A percentile compares a stretch with the other conserved stretches of the same genome.
Conservation (phyloP, 345 rosid genomes). For the Crucihimalaya himalaica region DNA sequence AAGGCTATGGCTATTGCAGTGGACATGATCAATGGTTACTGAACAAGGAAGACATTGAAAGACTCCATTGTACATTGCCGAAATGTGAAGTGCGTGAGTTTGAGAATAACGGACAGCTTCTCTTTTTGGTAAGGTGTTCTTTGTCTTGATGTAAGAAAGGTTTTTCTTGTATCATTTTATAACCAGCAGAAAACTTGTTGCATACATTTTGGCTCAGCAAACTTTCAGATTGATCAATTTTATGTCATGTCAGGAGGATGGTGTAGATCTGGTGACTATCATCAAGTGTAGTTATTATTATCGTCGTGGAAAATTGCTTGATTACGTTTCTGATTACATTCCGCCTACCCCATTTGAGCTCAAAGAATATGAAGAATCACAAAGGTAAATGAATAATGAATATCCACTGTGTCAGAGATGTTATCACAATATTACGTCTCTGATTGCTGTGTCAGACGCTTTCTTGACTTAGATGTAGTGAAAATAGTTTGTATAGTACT, state of each 20-base stretch:
- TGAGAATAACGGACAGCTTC: slow-evolving; percentile 60
- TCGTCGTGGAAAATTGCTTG: slow-evolving; percentile 49
- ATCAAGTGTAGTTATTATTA: slow-evolving; percentile 52
- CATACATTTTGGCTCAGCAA: neutral
- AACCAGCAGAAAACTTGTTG: neutral
- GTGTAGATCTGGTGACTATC: slow-evolving; percentile 49
- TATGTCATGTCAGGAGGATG: slow-evolving; percentile 53
- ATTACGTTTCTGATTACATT: slow-evolving; percentile 53
- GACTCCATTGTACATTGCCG: slow-evolving; percentile 46
- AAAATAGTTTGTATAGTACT: neutral
- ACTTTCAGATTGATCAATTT: neutral
- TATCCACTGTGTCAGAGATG: neutral
- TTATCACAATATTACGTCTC: neutral
- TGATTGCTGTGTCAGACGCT: neutral
- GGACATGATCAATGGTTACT: slow-evolving; percentile 71
- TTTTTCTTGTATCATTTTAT: neutral
- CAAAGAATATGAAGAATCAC: slow-evolving; percentile 43
- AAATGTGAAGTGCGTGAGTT: slow-evolving; percentile 58
- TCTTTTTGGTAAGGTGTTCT: slow-evolving; percentile 60
- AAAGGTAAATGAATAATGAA: slow-evolving; percentile 34
- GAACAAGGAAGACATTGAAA: slow-evolving; percentile 63
- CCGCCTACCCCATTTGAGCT: slow-evolving; percentile 57
- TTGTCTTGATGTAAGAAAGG: slow-evolving; percentile 16
- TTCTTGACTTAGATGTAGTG: neutral
- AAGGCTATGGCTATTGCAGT: slow-evolving; percentile 40